Evolutionary conservation across 2,329 filamentous ascomycete genomes (phyloP).

Genomic region (Dryadomyces quercivorus): DNA sequence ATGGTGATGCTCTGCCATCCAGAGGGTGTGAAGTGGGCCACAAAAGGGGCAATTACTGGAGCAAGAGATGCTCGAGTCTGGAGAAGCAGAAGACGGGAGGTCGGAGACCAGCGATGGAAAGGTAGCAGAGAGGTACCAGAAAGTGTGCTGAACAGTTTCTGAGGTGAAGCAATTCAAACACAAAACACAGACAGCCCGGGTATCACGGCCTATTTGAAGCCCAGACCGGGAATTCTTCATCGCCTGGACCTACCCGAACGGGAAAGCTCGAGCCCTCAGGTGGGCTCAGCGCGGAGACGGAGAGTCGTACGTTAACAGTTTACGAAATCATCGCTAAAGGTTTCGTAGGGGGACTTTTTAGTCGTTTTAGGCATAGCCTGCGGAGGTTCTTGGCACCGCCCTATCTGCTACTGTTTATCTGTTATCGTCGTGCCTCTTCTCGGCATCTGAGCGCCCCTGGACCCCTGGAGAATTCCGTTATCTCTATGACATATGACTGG

Average conservation of each 20-base stretch:
- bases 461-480: no score
- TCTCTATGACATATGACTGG: no score
- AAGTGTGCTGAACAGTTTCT: no score
- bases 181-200: no score
- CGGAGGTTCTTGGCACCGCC: background rate
- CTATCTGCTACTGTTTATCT: background rate
- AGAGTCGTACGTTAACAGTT: background rate
- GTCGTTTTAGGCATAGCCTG: constrained; percentile 5
- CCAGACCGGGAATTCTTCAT: background rate
- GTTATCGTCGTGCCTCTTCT: background rate
- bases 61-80: no score
- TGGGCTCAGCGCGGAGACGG: no score
- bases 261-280: background rate
- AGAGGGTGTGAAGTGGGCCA: constrained; percentile 2
- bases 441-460: background rate
- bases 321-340: no score
- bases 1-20: constrained; percentile 11
- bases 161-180: no score
- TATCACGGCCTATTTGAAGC: background rate
- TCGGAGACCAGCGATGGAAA: no score
- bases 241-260: background rate
- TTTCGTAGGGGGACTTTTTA: constrained; percentile 7
- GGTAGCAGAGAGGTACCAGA: no score
- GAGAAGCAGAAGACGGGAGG: no score
- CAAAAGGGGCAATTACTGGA: background rate